Base-by-base conservation (phyloP, 805 yeast species). In the Jamesozyma gamospora region DNA sequence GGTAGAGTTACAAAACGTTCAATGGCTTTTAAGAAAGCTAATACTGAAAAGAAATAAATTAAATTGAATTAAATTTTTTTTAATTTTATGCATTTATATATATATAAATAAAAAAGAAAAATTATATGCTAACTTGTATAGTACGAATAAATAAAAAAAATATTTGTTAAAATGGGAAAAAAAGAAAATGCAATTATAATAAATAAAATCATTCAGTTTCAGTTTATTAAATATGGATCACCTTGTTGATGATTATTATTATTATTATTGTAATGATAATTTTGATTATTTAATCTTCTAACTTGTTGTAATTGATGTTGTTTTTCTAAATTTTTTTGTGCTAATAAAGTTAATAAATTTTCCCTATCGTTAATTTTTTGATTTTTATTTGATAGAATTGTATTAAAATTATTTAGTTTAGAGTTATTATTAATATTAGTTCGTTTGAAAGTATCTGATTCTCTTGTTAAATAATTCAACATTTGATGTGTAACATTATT, bases 1-100 rank as follows among this genome's bases (percentile, higher is more conserved):
- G 72, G 73, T 33, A 65, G 72, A 52, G 68, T 67, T 39, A 67
- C 68, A 25, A 62, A 66, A 49, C 65, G 71, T 56, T 67, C 72
- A 4, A 55, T 60, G 8, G 70, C 67, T 21, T 66, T 63, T 52
- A 67, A 62, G 43, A 60, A 62, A 34, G 53, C 58, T 36, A 45
- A n/a, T 28, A 40, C 25, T 16, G 34, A 28, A 14, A 34, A 16
- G 32, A 8, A 11, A 34, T 26, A 25, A 34, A 27, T 6, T 27
- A 27, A 18, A 34, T 34, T 27, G n/a, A 14, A 13, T 14, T 9
- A 15, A 29, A n/a, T 28, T 10, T 19, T 18, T 16, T 9, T 17
- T 17, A 17, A 29, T 32, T 18, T 13, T 32, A 17, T 13, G n/a
- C 31, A 14, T 21, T 30, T 29, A 28, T 34, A 34, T 34, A 34